phyloP scores from a whole-genome alignment of 305 asterid species.

The Fraxinus greggii region DNA sequence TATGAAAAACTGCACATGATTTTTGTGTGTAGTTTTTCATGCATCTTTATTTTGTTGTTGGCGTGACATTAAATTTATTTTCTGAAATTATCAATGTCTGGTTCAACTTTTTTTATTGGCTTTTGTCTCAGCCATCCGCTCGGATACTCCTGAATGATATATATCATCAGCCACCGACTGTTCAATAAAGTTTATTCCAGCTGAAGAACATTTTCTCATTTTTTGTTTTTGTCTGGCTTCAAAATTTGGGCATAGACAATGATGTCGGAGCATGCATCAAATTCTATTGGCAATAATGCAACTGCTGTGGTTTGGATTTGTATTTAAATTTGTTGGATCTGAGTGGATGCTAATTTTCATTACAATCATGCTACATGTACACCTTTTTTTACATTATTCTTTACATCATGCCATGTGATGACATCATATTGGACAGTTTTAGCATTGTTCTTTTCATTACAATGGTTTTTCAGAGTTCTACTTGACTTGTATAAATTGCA shows the following conservation, averaged over 20 bases:
- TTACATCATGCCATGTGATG: too few relatives aligned
- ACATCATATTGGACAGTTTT: too few relatives aligned
- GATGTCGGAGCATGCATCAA: conserved; percentile 6
- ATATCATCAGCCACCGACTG: conserved; percentile 20
- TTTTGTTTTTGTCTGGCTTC: conserved; percentile 14
- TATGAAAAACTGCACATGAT: neutral
- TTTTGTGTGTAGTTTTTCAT: neutral
- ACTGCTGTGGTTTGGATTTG: conserved; percentile 22
- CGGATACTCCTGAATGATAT: conserved; percentile 58
- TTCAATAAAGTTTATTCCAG: conserved; percentile 16
- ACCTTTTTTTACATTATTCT: too few relatives aligned
- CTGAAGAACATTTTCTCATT: conserved; percentile 21
- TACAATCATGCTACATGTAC: too few relatives aligned
- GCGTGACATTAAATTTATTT: neutral
- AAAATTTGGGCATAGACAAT: neutral
- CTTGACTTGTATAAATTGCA: neutral
- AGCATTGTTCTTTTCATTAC: too few relatives aligned
- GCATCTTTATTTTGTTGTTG: conserved; percentile 11
- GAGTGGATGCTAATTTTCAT: neutral
- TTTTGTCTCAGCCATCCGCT: conserved; percentile 54
- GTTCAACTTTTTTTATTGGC: neutral
- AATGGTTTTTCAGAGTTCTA: neutral
- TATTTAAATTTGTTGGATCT: neutral
- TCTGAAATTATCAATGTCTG: conserved; percentile 17
- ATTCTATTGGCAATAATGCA: conserved; percentile 33